Base-by-base conservation (phyloP, 257 asterid genomes). In the Henckelia pumila region DNA sequence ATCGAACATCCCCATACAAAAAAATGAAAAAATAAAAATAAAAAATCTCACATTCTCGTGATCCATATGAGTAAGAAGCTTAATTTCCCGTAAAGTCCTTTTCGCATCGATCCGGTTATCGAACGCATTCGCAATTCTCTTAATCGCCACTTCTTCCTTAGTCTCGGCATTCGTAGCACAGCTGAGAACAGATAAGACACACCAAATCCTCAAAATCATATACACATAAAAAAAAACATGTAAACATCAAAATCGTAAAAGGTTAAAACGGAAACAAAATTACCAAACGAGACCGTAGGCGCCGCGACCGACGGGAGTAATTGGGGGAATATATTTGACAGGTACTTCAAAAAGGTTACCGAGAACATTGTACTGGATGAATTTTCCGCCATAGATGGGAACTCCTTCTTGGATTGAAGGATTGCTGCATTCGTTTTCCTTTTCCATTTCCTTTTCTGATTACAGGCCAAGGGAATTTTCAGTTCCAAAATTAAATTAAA, bases 241-340 rank as follows among this genome's bases (percentile, higher is more conserved):
- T 5, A 68, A 19, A 7, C 62, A 17, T 49, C n/a, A 6, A 5
- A 6, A 5, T 44, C 1, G 8, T 30, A 16, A 66, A 21, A 26
- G 5, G 20, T 5, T 56, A 2, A 14, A 5, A 25, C 0, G 32
- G 8, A 35, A 32, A 3, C 16, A 9, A 8, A 21, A 64, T 32
- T 82, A 91, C 96, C 98, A 91, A n/a, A 89, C 96, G 50, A 91
- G 82, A 24, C 95, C 96, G 61, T 91, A 91, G 67, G 98, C 94
- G 44, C 96, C 96, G 59, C 95, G 89, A 59, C 96, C 94, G 7
- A 85, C 85, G 17, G 94, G 95, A 13, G 82, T 78, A 61, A 89
- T 81, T 5, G 96, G 96, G 47, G 95, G 95, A 16, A 76, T 52
- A 74, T 92, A 92, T 63, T 84, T 87, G 55, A 92, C 80, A 49